Evolutionary conservation across 1,284 basidiomycete genomes (phyloP), one percentile per base, ranked within the genome.

Genomic region (Moniliella sp.): DNA sequence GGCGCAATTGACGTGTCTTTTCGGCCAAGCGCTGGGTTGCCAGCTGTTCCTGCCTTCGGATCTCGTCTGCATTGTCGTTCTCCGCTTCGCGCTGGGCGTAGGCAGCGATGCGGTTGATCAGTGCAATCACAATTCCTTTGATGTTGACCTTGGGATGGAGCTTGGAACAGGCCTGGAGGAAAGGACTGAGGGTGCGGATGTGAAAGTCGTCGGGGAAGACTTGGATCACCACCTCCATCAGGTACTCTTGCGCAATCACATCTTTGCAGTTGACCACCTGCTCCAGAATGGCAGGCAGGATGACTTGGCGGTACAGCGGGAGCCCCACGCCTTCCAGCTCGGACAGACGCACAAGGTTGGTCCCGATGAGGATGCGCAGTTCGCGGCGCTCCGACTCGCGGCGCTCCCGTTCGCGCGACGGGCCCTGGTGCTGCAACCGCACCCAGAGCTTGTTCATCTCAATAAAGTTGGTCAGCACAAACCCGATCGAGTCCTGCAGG

Each of bases 401-500:
- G 41, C 54, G 53, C 42, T 59, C 56, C 26, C 56, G 49, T 13
- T 59, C 56, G 18, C 56, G 36, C 2, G 51, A 56, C 32, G 55
- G 56, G 18, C 56, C 56, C 21, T 57, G 56, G 31, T 59, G 56
- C 38, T 59, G 56, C 17, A 57, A 46, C 17, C 56, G 42, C 17
- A 59, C 56, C 56, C 56, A 59, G 17, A 59, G 48, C 45, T 57
- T 57, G 45, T 59, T 59, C 56, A 59, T 59, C 39, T 59, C 56
- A 38, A 59, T 52, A 31, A 59, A 57, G 33, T 59, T 59, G 36
- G 51, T 50, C 23, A 59, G 47, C 18, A 59, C 48, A 27, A 59
- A 59, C 32, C 50, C 48, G 31, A 59, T 57, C 36, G 45, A 48
- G 40, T 59, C 56, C 29, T 48, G 45, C 9, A 59, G 42, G 18